phyloP scores from a whole-genome alignment of 768 basidiomycete genomes.

The Leccinum subtestaceum region DNA sequence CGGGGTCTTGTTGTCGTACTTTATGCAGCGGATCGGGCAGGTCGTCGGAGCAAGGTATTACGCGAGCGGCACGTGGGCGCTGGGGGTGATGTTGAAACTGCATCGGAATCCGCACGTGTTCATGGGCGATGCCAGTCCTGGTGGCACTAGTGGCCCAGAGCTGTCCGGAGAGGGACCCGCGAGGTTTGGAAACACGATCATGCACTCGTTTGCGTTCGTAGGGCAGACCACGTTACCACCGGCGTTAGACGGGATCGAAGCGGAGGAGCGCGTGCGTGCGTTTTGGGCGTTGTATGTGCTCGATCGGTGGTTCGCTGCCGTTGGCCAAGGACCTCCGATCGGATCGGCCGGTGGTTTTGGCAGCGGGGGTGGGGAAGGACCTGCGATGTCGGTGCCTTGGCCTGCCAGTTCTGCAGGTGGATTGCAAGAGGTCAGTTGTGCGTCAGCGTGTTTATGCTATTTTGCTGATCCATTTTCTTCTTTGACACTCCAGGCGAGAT shows the following conservation, averaged over 20 bases:
- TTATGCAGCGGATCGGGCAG: constrained; percentile 59
- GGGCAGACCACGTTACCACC: constrained; percentile 28
- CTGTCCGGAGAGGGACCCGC: neutral
- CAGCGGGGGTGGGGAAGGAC: neutral
- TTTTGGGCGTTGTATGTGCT: constrained; percentile 38
- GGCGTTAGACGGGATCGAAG: constrained; percentile 32
- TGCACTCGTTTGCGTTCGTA: constrained; percentile 9
- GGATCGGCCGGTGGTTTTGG: constrained; percentile 29
- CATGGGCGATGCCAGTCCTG: neutral
- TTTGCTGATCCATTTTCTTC: neutral
- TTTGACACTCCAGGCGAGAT: neutral
- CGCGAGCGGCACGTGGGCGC: constrained; percentile 43
- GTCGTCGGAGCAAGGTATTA: constrained; percentile 61
- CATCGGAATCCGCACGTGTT: constrained; percentile 32
- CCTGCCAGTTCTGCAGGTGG: constrained; percentile 24
- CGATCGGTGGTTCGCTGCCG: constrained; percentile 33
- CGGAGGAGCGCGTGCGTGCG: constrained; percentile 37
- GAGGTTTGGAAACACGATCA: neutral
- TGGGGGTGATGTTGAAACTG: constrained; percentile 47
- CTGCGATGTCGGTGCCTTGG: constrained; percentile 41
- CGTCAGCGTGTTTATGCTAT: neutral
- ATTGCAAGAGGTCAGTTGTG: constrained; percentile 10
- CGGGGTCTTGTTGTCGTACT: constrained; percentile 62
- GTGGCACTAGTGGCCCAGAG: neutral
- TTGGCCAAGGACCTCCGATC: constrained; percentile 22